These are phyloP conservation scores for Clavispora asparagi DNA, from an alignment of 805 yeast genomes.

Conservation along the genomic window DNA sequence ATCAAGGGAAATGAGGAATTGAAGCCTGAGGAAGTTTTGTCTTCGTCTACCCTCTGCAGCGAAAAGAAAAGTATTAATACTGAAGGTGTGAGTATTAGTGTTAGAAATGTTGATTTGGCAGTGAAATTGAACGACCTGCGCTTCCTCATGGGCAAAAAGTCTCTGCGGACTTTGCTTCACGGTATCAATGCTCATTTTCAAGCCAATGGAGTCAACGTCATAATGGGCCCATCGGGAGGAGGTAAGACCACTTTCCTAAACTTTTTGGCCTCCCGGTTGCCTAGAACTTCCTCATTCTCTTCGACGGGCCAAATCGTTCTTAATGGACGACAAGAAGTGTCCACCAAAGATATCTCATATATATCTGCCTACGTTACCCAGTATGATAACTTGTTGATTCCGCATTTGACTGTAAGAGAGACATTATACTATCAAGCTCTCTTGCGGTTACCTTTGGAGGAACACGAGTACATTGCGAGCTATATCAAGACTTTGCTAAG, in stretches of 20 bases:
- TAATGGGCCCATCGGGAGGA: conserved; percentile 79
- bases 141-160: conserved; percentile 3
- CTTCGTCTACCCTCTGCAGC: neutral
- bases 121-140: conserved; percentile 11
- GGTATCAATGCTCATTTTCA: conserved; percentile 47
- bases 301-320: conserved; percentile 23
- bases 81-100: conserved; percentile 5
- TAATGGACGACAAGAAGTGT: conserved; percentile 22
- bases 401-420: conserved; percentile 72
- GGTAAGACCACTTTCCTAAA: conserved; percentile 71
- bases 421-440: conserved; percentile 69
- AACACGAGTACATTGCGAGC: conserved; percentile 36
- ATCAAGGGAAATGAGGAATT: conserved; percentile 20
- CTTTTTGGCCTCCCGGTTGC: conserved; percentile 54
- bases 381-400: conserved; percentile 67
- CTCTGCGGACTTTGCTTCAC: conserved; percentile 22
- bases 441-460: conserved; percentile 48
- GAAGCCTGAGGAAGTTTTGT: neutral
- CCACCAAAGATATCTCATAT: conserved; percentile 20
- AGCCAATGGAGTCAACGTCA: conserved; percentile 58
- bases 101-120: conserved; percentile 8
- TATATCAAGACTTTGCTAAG: conserved; percentile 55
- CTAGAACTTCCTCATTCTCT: conserved; percentile 17
- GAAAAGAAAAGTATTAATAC: neutral
- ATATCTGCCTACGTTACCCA: conserved; percentile 75